These are phyloP conservation scores for Leptosphaerulina australis DNA, from an alignment of 2,329 filamentous ascomycete species.

Conservation along the genomic window DNA sequence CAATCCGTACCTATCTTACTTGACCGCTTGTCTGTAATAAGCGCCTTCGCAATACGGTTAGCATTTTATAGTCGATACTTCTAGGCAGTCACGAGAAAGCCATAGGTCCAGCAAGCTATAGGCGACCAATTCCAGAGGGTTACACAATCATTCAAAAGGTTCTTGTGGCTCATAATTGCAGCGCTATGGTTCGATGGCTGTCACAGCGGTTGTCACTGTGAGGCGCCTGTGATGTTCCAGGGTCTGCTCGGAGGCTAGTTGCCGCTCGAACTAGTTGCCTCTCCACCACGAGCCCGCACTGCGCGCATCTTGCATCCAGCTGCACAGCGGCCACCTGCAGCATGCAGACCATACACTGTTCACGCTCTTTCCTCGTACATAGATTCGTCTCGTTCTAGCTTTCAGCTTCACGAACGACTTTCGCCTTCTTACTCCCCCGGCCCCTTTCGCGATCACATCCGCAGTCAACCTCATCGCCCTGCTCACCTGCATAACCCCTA, in stretches of 20 bases:
- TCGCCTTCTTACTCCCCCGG: conserved; percentile 19
- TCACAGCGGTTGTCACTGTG: background rate
- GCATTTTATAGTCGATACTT: background rate
- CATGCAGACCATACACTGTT: conserved; percentile 21
- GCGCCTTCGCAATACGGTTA: no score
- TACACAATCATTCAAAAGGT: background rate
- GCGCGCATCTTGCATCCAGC: conserved; percentile 34
- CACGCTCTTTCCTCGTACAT: conserved; percentile 10
- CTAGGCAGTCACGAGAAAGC: background rate
- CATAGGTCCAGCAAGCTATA: background rate
- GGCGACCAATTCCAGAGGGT: no score
- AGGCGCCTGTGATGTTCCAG: conserved; percentile 1
- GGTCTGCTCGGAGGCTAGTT: conserved; percentile 12
- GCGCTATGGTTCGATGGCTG: background rate
- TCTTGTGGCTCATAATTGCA: background rate
- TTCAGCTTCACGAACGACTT: conserved; percentile 28
- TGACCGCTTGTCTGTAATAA: no score
- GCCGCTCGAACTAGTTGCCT: conserved; percentile 7
- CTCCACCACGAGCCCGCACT: conserved; percentile 31
- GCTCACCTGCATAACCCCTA: conserved; percentile 35
- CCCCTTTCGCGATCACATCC: conserved; percentile 32
- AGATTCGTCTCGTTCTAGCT: conserved; percentile 15
- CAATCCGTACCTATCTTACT: no score
- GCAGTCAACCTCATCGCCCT: conserved; percentile 25
- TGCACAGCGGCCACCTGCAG: conserved; percentile 34